A percentile compares a stretch with the other conserved stretches of the same genome.
Conservation (phyloP, 116 monocot species). For the Papilionanthe hybrid region DNA sequence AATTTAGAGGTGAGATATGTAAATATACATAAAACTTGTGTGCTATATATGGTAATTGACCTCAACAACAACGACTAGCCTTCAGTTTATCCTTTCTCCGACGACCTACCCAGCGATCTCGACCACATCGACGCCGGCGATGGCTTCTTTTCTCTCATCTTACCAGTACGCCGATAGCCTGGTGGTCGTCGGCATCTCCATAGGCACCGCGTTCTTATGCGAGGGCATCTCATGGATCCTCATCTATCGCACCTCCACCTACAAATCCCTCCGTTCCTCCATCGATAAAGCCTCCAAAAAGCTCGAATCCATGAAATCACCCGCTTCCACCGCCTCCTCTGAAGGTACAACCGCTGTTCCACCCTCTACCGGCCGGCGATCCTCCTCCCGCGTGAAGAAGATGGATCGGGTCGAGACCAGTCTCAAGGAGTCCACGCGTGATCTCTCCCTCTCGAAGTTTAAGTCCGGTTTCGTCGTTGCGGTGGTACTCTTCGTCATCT, state of each 20-base stretch:
- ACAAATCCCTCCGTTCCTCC: slow-evolving; percentile 88
- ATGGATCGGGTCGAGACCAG: slow-evolving; percentile 86
- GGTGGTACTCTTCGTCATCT: slow-evolving; percentile 85
- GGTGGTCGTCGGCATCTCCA: slow-evolving; percentile 59
- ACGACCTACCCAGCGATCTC: no score
- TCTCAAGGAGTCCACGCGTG: slow-evolving; percentile 93
- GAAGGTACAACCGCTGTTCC: not conserved
- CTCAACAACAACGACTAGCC: no score
- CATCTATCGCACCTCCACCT: slow-evolving; percentile 91
- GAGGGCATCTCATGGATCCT: slow-evolving; percentile 91
- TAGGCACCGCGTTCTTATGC: slow-evolving; percentile 79
- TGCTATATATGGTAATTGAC: no score
- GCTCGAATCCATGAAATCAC: slow-evolving; percentile 77
- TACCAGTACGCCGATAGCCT: slow-evolving; percentile 68
- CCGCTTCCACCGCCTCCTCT: slow-evolving; percentile 16
- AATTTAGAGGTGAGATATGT: no score
- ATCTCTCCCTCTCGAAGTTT: slow-evolving; percentile 92
- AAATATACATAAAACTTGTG: no score
- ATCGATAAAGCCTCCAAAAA: slow-evolving; percentile 87
- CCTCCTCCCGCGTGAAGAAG: slow-evolving; percentile 72
- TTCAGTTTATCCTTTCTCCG: no score
- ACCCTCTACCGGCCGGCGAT: slow-evolving; percentile 12
- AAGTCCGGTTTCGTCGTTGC: slow-evolving; percentile 94
- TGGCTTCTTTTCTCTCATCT: slow-evolving; percentile 19
- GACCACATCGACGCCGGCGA: slow-evolving; percentile 8